A percentile compares a stretch with the other conserved stretches of the same genome.
Conservation (phyloP, 352 stramenopile species). For the Globisporangium canariense region DNA sequence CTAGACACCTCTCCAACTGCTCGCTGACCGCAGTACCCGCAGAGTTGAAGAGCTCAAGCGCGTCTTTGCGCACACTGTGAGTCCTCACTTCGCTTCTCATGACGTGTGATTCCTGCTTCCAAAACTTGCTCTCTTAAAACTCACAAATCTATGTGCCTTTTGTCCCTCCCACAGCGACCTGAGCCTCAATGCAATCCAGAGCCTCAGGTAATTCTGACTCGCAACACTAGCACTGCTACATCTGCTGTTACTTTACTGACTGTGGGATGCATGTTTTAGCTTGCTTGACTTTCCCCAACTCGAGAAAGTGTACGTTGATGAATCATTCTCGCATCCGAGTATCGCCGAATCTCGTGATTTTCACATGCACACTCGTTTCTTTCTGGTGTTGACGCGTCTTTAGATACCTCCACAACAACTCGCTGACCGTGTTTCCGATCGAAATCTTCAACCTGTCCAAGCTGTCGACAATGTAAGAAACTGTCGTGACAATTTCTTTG, state of each 20-base stretch:
- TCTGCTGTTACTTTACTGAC: background rate
- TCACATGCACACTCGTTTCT: background rate
- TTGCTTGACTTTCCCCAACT: constrained; percentile 13
- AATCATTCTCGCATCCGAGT: background rate
- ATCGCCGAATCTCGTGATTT: background rate
- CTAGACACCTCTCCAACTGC: constrained; percentile 15
- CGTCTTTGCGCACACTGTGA: constrained; percentile 12
- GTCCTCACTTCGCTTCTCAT: background rate
- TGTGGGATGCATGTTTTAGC: background rate
- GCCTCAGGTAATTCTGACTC: constrained; percentile 3
- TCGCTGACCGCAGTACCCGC: constrained; percentile 4
- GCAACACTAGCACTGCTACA: no score
- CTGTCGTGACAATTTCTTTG: background rate
- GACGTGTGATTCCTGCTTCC: background rate
- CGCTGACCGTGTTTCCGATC: constrained; percentile 15
- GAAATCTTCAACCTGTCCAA: constrained; percentile 18
- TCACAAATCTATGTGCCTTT: background rate
- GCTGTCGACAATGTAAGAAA: constrained; percentile 12
- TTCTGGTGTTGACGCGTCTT: background rate
- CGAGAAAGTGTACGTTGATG: constrained; percentile 15
- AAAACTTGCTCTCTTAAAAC: background rate
- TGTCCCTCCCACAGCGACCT: constrained; percentile 6
- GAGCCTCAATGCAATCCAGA: constrained; percentile 16
- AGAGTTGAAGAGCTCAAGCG: background rate
- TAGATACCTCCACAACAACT: constrained; percentile 24